phyloP scores from a whole-genome alignment of 2,329 filamentous ascomycete genomes.

The Neonectria neomacrospora region DNA sequence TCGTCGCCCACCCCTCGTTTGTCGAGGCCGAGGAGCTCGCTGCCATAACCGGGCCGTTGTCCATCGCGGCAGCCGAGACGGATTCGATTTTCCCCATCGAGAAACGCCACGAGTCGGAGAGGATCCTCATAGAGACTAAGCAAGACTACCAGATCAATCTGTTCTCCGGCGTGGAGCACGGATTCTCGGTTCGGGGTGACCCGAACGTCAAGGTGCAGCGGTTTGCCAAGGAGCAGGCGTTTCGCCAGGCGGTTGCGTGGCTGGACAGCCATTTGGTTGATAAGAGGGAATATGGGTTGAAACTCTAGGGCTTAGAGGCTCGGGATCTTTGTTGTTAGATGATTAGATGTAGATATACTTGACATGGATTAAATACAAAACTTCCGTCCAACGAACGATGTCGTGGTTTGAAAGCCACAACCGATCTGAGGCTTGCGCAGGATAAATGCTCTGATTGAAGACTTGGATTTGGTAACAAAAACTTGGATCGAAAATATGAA shows the following conservation, averaged over 20 bases:
- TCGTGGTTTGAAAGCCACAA: not conserved
- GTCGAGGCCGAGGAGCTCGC: slow-evolving; percentile 74
- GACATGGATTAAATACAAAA: not conserved
- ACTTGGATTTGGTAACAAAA: not conserved
- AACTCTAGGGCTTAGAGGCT: not conserved
- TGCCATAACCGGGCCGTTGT: slow-evolving; percentile 73
- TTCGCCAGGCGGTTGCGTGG: slow-evolving; percentile 81
- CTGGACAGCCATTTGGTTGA: slow-evolving; percentile 56
- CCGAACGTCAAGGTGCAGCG: slow-evolving; percentile 64
- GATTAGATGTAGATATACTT: not conserved
- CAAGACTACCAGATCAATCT: slow-evolving; percentile 81
- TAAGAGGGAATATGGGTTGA: not conserved
- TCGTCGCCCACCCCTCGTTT: slow-evolving; percentile 80
- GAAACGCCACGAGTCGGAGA: slow-evolving; percentile 72
- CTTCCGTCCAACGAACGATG: not conserved
- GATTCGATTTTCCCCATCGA: slow-evolving; percentile 73
- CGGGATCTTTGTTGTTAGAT: not conserved
- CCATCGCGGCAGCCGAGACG: slow-evolving; percentile 73
- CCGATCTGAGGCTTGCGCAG: not conserved
- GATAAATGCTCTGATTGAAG: not conserved
- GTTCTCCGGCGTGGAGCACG: slow-evolving; percentile 77
- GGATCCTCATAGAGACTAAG: slow-evolving; percentile 65
- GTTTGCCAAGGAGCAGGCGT: slow-evolving; percentile 85
- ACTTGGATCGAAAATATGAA: no score
- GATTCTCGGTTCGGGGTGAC: slow-evolving; percentile 79